A percentile compares a stretch with the other conserved stretches of the same genome.
phyloP scores from a whole-genome alignment of 1,139 yeast species.

The Magnusiomyces tetraspermus region DNA sequence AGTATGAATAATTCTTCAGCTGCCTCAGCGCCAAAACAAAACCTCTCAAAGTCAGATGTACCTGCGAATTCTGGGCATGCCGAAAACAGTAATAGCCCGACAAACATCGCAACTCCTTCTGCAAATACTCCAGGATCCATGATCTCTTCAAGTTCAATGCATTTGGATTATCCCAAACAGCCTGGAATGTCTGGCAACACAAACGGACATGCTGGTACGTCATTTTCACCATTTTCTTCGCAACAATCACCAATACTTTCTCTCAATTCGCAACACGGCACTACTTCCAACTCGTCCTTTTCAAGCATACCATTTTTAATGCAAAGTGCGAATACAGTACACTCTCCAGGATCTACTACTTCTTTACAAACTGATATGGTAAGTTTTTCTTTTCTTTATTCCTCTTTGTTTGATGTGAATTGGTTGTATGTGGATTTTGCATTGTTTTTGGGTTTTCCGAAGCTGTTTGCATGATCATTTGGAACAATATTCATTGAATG shows the following conservation, averaged over 20 bases:
- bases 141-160: background rate
- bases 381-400: background rate
- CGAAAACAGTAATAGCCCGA: background rate
- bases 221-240: background rate
- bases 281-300: background rate
- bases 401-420: background rate
- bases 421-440: too few species aligned
- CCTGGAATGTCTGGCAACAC: background rate
- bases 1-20: background rate
- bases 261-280: background rate
- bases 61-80: too few species aligned
- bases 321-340: background rate
- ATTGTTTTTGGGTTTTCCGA: too few species aligned
- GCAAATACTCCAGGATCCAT: conserved; percentile 7
- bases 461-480: too few species aligned
- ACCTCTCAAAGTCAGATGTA: too few species aligned
- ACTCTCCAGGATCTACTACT: background rate
- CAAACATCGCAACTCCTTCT: background rate
- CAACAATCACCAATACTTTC: background rate
- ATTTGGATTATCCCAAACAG: background rate
- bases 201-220: background rate
- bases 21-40: background rate
- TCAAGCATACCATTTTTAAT: background rate
- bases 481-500: too few species aligned
- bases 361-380: background rate